A percentile compares a stretch with the other conserved stretches of the same genome.
Conservation (phyloP, 768 basidiomycete genomes). For the Mycena belliarum region DNA sequence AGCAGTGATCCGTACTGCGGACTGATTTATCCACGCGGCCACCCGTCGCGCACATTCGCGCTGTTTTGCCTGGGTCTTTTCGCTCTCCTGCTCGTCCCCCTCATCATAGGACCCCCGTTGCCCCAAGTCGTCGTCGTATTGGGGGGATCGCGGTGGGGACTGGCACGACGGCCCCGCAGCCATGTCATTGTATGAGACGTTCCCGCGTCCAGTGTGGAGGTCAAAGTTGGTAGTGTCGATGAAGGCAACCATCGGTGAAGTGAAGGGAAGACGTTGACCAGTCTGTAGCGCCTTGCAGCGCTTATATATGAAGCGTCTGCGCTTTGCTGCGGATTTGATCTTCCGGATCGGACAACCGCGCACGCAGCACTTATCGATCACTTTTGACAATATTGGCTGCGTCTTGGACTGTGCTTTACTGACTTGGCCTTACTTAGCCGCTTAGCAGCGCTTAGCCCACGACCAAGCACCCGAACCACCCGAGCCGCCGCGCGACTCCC, state of each 20-base stretch:
- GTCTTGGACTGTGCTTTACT: constrained; percentile 13
- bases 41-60: constrained; percentile 19
- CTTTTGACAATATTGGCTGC: neutral
- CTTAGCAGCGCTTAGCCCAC: too few species aligned
- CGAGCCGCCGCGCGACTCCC: neutral
- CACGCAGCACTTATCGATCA: neutral
- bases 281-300: neutral
- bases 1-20: constrained; percentile 19
- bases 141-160: constrained; percentile 8
- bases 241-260: constrained; percentile 6
- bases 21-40: constrained; percentile 22
- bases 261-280: constrained; percentile 3
- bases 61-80: constrained; percentile 15
- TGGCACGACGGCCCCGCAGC: constrained; percentile 17
- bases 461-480: too few species aligned
- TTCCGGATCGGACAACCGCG: constrained; percentile 10
- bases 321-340: constrained; percentile 12
- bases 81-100: constrained; percentile 3
- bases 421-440: too few species aligned
- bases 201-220: constrained; percentile 11
- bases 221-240: constrained; percentile 17
- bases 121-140: constrained; percentile 6
- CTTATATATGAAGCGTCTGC: constrained; percentile 16
- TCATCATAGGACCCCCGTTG: constrained; percentile 8
- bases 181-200: constrained; percentile 10